Evolutionary conservation across 148 eudicot species (phyloP).

Genomic region (Suaeda aralocaspica): DNA sequence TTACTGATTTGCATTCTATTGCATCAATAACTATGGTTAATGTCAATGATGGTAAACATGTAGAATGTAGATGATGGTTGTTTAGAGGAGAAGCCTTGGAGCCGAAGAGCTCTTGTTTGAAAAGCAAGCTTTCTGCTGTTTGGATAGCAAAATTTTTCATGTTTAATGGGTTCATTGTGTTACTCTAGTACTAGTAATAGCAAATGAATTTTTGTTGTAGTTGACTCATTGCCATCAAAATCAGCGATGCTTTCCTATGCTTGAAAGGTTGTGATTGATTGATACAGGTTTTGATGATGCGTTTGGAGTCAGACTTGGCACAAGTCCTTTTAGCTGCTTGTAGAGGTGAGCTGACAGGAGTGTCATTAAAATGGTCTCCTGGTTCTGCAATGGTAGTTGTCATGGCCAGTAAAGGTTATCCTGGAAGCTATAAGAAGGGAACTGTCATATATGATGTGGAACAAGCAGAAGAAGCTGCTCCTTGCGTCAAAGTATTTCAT

Average conservation of each 20-base stretch:
- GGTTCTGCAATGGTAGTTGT: constrained; percentile 97
- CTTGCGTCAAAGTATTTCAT: constrained; percentile 77
- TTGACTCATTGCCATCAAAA: too few relatives aligned
- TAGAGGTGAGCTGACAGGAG: constrained; percentile 57
- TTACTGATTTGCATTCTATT: background rate
- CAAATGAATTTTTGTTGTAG: too few relatives aligned
- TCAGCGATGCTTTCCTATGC: too few relatives aligned
- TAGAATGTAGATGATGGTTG: background rate
- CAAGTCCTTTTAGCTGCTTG: constrained; percentile 84
- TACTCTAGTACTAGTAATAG: too few relatives aligned
- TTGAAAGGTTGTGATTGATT: too few relatives aligned
- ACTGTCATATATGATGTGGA: constrained; percentile 57
- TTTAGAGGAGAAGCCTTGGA: background rate
- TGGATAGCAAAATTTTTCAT: background rate
- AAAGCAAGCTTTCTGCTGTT: background rate
- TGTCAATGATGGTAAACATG: background rate
- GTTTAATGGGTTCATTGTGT: too few relatives aligned
- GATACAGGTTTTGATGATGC: constrained; percentile 75
- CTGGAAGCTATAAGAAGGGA: constrained; percentile 76
- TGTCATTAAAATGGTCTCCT: constrained; percentile 72
- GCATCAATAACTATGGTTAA: background rate
- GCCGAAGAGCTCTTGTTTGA: background rate
- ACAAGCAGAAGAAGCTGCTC: constrained; percentile 61
- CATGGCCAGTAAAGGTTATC: constrained; percentile 97
- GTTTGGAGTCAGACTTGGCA: constrained; percentile 82